Percentiles rank a stretch among this genome's conserved stretches.
These are phyloP conservation scores for Cladophialophora exuberans DNA, from an alignment of 2,329 filamentous ascomycete species.

Conservation along the genomic window DNA sequence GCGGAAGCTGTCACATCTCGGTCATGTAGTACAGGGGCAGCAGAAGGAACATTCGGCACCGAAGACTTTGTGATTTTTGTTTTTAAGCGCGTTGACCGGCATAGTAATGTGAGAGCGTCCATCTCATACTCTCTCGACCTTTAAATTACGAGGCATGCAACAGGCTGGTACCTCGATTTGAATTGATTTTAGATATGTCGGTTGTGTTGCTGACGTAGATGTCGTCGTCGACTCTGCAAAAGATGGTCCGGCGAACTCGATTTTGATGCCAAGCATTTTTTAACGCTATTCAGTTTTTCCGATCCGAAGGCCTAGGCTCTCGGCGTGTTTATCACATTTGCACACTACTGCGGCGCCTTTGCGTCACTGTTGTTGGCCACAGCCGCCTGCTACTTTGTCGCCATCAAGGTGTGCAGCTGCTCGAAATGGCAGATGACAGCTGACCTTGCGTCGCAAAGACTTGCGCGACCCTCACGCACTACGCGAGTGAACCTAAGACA, in stretches of 20 bases:
- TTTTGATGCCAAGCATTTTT: constrained; percentile 3
- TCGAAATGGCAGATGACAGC: constrained; percentile 7
- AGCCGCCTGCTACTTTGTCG: too few species aligned
- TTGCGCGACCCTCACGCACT: neutral
- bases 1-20: constrained; percentile 40
- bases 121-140: constrained; percentile 37
- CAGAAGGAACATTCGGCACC: constrained; percentile 42
- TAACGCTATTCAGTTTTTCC: neutral
- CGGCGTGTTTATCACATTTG: constrained; percentile 3
- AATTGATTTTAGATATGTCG: too few species aligned
- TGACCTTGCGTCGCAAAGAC: neutral
- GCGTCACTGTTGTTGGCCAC: neutral
- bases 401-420: too few species aligned
- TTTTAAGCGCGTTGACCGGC: constrained; percentile 49
- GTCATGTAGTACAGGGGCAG: constrained; percentile 43
- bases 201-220: too few species aligned
- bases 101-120: constrained; percentile 51
- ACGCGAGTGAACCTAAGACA: neutral
- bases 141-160: too few species aligned
- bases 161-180: too few species aligned
- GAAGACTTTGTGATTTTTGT: constrained; percentile 35
- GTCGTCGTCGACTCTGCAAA: neutral
- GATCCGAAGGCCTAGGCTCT: neutral
- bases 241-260: neutral
- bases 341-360: neutral